A percentile compares a stretch with the other conserved stretches of the same genome.
Evolutionary conservation across 2,329 filamentous ascomycete genomes (phyloP).

Genomic region (Bipolaris zeicola): DNA sequence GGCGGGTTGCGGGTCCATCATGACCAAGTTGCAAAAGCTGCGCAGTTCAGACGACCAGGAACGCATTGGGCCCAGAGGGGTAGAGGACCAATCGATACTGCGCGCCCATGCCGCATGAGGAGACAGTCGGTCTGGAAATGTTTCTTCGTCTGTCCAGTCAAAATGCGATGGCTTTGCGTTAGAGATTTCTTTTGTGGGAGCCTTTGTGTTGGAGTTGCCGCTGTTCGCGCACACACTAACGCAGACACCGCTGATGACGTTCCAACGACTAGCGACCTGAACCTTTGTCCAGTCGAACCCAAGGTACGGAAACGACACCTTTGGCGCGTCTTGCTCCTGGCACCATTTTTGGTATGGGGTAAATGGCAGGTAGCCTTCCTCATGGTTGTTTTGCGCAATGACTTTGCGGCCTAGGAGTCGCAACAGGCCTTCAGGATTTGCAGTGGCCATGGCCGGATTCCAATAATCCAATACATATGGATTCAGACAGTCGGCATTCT

Average conservation of each 20-base stretch:
- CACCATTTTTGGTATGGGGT: conserved; percentile 28
- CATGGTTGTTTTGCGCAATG: not conserved
- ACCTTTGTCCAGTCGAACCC: conserved; percentile 22
- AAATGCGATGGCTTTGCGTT: conserved; percentile 13
- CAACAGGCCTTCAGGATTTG: conserved; percentile 16
- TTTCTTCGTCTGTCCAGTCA: conserved; percentile 22
- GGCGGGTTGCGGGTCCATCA: conserved; percentile 61
- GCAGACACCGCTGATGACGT: conserved; percentile 24
- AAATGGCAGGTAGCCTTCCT: conserved; percentile 1
- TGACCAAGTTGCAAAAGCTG: conserved; percentile 76
- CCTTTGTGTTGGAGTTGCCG: not conserved
- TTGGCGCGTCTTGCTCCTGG: not conserved
- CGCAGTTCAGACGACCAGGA: conserved; percentile 72
- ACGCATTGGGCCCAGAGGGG: conserved; percentile 73
- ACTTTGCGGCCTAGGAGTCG: conserved; percentile 11
- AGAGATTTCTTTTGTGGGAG: conserved; percentile 2
- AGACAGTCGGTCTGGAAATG: conserved; percentile 18
- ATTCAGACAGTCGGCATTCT: not conserved
- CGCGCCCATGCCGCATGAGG: conserved; percentile 46
- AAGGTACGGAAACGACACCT: conserved; percentile 9
- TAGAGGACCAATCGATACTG: conserved; percentile 72
- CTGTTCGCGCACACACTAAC: not conserved
- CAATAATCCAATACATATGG: conserved; percentile 19
- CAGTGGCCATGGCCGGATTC: conserved; percentile 28
- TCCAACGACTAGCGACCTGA: conserved; percentile 27